Evolutionary conservation across 2,329 filamentous ascomycete genomes (phyloP).

Genomic region (Pleomassaria siparia): DNA sequence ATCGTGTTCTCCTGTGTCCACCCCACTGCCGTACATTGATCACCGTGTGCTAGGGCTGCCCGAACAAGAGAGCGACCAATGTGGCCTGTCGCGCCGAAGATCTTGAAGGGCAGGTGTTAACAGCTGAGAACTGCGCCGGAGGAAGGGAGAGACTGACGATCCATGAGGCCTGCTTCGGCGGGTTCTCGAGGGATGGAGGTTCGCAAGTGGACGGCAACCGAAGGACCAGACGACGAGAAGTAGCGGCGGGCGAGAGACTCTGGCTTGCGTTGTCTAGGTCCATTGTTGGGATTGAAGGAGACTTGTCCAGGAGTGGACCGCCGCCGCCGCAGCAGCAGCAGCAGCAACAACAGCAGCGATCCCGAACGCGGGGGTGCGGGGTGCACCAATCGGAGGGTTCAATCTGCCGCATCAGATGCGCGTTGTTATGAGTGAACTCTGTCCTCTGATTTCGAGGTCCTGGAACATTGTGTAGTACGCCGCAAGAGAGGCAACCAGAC

Average conservation of each 20-base stretch:
- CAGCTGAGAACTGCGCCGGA: slow-evolving; percentile 1
- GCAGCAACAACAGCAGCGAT: too few relatives aligned
- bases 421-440: too few relatives aligned
- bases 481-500: too few relatives aligned
- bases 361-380: slow-evolving; percentile 24
- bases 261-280: slow-evolving; percentile 39
- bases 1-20: slow-evolving; percentile 75
- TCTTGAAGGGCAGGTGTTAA: slow-evolving; percentile 48
- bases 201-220: slow-evolving; percentile 82
- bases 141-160: slow-evolving; percentile 61
- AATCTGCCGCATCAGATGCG: not conserved
- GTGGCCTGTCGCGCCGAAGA: slow-evolving; percentile 96
- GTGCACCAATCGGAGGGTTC: slow-evolving; percentile 30
- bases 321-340: too few relatives aligned
- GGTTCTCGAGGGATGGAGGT: slow-evolving; percentile 71
- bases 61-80: slow-evolving; percentile 91
- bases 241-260: slow-evolving; percentile 40
- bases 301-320: slow-evolving; percentile 6
- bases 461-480: too few relatives aligned
- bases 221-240: slow-evolving; percentile 45
- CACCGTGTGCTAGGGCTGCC: slow-evolving; percentile 74
- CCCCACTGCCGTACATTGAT: slow-evolving; percentile 84
- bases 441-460: too few relatives aligned
- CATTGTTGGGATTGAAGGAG: slow-evolving; percentile 23
- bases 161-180: slow-evolving; percentile 80